Evolutionary conservation across 306 rosid species (phyloP).

Genomic region (Psophocarpus tetragonolobus): DNA sequence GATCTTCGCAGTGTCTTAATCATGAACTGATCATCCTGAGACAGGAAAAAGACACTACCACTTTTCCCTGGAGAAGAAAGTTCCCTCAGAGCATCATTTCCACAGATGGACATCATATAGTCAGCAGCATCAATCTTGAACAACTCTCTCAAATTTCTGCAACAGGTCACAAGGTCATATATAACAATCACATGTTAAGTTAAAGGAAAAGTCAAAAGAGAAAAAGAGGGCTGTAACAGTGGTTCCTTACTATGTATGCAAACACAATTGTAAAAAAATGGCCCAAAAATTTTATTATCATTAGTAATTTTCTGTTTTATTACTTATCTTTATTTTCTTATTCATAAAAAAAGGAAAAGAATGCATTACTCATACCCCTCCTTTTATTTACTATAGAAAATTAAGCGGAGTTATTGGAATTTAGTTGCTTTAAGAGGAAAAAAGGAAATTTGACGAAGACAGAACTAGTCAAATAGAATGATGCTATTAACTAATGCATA

Average conservation of each 20-base stretch:
- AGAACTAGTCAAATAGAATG: background rate
- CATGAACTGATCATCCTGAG: conserved; percentile 99
- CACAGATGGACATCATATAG: conserved; percentile 99
- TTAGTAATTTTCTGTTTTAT: background rate
- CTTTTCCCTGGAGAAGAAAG: conserved; percentile 99
- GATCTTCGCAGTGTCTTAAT: conserved; percentile 96
- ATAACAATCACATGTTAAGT: conserved; percentile 22
- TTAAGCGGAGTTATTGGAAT: background rate
- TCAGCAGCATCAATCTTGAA: conserved; percentile 99
- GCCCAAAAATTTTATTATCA: background rate
- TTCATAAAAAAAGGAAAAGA: background rate
- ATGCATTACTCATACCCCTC: background rate
- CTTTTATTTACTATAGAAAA: no score
- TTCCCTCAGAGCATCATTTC: conserved; percentile 96
- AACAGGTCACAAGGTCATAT: conserved; percentile 23
- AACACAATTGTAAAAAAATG: conserved; percentile 16
- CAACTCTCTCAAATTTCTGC: conserved; percentile 94
- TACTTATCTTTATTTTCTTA: background rate
- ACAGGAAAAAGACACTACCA: conserved; percentile 95
- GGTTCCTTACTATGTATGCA: conserved; percentile 16
- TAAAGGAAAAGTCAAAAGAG: background rate
- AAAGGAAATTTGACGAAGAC: background rate
- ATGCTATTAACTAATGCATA: conserved; percentile 19
- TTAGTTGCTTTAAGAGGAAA: conserved; percentile 8
- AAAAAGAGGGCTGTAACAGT: background rate